Evolutionary conservation across 2,329 filamentous ascomycete species (phyloP).

Genomic region (Sporothrix luriei): DNA sequence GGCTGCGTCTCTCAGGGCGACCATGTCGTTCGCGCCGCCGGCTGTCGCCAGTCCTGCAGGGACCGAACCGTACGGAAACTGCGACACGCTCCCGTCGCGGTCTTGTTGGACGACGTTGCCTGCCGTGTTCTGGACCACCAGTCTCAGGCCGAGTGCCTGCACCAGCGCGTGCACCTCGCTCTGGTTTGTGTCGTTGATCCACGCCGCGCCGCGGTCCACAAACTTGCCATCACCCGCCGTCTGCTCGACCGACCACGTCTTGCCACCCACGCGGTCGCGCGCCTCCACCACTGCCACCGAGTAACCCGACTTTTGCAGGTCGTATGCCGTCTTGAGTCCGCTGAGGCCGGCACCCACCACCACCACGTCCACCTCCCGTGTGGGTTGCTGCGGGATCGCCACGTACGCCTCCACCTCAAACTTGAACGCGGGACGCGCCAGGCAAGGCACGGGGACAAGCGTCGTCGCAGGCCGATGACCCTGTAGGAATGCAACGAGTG

Average conservation of each 20-base stretch:
- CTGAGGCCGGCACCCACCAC: constrained; percentile 33
- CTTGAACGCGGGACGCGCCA: constrained; percentile 29
- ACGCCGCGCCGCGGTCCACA: constrained; percentile 32
- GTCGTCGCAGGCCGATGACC: constrained; percentile 31
- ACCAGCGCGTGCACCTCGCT: constrained; percentile 21
- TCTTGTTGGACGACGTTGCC: constrained; percentile 33
- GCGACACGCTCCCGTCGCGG: constrained; percentile 24
- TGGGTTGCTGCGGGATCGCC: constrained; percentile 27
- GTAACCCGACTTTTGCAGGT: constrained; percentile 27
- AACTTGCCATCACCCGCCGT: constrained; percentile 21
- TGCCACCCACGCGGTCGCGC: constrained; percentile 54
- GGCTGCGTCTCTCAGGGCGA: constrained; percentile 11
- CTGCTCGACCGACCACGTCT: constrained; percentile 45
- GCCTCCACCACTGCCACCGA: constrained; percentile 54
- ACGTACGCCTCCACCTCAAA: constrained; percentile 33
- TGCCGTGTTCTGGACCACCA: constrained; percentile 30
- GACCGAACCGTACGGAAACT: constrained; percentile 28
- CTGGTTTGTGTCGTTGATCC: constrained; percentile 35
- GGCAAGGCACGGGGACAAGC: constrained; percentile 29
- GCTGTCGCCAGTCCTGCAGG: constrained; percentile 11
- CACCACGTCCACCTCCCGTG: constrained; percentile 30
- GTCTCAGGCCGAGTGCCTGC: constrained; percentile 21
- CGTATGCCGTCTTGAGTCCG: constrained; percentile 30
- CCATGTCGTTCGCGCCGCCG: constrained; percentile 17
- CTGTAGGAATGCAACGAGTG: constrained; percentile 28